Evolutionary conservation across 2,329 filamentous ascomycete species (phyloP).

Genomic region (Pseudogymnoascus sp.): DNA sequence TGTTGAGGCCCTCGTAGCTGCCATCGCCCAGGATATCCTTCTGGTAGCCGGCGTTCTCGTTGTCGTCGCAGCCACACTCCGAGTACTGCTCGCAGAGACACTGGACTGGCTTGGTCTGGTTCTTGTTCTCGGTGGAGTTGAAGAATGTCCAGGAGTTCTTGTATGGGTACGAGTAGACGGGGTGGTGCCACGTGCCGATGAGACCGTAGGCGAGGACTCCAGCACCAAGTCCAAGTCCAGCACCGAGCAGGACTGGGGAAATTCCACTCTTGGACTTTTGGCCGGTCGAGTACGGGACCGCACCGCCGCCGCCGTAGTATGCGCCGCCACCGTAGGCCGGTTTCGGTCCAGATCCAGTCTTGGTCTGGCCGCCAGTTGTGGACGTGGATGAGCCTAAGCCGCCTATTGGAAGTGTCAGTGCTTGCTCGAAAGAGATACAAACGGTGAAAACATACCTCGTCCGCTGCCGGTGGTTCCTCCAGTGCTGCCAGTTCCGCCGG

Average conservation of each 20-base stretch:
- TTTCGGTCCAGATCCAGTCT: conserved; percentile 47
- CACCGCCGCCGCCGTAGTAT: conserved; percentile 60
- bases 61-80: conserved; percentile 63
- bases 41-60: conserved; percentile 50
- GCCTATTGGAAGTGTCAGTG: background rate
- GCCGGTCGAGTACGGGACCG: conserved; percentile 52
- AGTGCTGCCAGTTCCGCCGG: background rate
- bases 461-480: background rate
- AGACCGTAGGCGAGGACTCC: conserved; percentile 11
- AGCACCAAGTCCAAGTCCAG: conserved; percentile 35
- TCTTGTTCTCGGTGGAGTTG: conserved; percentile 37
- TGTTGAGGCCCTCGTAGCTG: conserved; percentile 50
- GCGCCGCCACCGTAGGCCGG: conserved; percentile 52
- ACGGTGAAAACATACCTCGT: conserved; percentile 10
- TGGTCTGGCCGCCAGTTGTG: conserved; percentile 42
- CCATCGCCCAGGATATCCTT: conserved; percentile 58
- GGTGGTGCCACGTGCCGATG: conserved; percentile 55
- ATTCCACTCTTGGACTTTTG: conserved; percentile 40
- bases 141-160: conserved; percentile 46
- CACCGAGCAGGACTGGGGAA: conserved; percentile 43
- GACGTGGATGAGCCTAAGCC: conserved; percentile 23
- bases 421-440: background rate
- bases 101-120: conserved; percentile 51
- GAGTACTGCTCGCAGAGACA: conserved; percentile 51
- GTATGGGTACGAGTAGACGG: conserved; percentile 54